Evolutionary conservation across 2,329 filamentous ascomycete genomes (phyloP).

Genomic region (Sporothrix luriei): DNA sequence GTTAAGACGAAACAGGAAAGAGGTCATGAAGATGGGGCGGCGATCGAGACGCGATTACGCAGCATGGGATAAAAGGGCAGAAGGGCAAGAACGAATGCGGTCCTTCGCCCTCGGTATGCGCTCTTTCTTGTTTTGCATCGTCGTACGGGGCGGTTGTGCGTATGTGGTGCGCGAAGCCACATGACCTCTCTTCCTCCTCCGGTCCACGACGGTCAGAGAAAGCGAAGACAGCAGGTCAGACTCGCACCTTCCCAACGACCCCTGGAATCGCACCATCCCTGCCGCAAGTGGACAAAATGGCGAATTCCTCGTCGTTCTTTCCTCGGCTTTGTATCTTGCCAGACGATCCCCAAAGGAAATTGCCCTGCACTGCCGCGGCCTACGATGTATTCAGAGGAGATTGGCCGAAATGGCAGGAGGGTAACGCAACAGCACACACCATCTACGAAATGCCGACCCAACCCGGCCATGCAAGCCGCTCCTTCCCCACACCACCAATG

Average conservation of each 20-base stretch:
- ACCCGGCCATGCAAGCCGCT: not conserved
- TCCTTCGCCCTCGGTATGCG: not conserved
- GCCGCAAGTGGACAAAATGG: not conserved
- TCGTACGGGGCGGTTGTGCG: no score
- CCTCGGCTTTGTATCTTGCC: no score
- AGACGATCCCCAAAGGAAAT: not conserved
- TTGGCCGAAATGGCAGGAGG: not conserved
- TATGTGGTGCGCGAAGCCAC: no score
- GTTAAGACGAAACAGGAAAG: slow-evolving; percentile 19
- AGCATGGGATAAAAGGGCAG: no score
- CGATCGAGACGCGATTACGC: not conserved
- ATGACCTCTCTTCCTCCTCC: not conserved
- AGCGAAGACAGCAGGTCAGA: no score
- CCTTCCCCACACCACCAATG: slow-evolving; percentile 5
- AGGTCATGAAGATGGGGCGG: not conserved
- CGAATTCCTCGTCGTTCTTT: not conserved
- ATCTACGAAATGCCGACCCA: not conserved
- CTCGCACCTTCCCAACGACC: no score
- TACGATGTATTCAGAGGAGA: not conserved
- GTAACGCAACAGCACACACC: not conserved
- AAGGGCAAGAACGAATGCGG: not conserved
- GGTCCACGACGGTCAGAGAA: no score
- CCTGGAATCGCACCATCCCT: not conserved
- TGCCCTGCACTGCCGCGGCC: slow-evolving; percentile 14
- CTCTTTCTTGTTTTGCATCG: not conserved